phyloP scores from a whole-genome alignment of 1,284 basidiomycete species.

The Xerocomus tenax region DNA sequence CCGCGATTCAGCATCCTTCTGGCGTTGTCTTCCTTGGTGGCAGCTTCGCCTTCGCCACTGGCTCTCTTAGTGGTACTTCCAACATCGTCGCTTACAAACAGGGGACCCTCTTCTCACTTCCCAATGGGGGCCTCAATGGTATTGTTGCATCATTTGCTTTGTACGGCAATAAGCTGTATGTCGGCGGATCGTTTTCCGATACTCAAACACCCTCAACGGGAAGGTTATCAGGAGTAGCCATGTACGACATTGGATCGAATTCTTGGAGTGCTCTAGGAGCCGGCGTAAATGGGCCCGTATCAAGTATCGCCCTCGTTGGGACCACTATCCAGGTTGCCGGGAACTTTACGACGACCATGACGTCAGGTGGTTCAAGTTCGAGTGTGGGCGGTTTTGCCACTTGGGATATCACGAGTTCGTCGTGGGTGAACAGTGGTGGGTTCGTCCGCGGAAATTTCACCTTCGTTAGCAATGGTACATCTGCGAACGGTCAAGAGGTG shows the following conservation, averaged over 20 bases:
- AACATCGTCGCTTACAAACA: slow-evolving; percentile 72
- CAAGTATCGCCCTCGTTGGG: slow-evolving; percentile 47
- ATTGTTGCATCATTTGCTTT: slow-evolving; percentile 60
- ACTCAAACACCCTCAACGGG: slow-evolving; percentile 51
- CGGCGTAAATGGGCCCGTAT: slow-evolving; percentile 74
- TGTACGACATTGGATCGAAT: slow-evolving; percentile 64
- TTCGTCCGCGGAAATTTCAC: slow-evolving; percentile 69
- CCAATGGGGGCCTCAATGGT: slow-evolving; percentile 65
- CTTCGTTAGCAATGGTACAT: slow-evolving; percentile 57
- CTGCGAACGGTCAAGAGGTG: slow-evolving; percentile 30
- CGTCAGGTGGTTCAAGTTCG: slow-evolving; percentile 31
- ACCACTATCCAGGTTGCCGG: slow-evolving; percentile 62
- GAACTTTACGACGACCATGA: slow-evolving; percentile 58
- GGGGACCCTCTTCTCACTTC: slow-evolving; percentile 47
- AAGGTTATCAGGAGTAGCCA: slow-evolving; percentile 56
- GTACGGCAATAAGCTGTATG: slow-evolving; percentile 59
- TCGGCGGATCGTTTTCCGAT: slow-evolving; percentile 79
- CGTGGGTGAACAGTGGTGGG: slow-evolving; percentile 69
- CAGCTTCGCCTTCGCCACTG: slow-evolving; percentile 57
- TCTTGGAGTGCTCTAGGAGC: slow-evolving; percentile 65
- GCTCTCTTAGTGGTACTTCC: slow-evolving; percentile 46
- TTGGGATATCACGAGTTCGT: slow-evolving; percentile 58
- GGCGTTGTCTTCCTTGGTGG: slow-evolving; percentile 72
- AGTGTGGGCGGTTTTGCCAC: slow-evolving; percentile 64
- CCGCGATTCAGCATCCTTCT: slow-evolving; percentile 59